Percentiles rank a stretch among this genome's conserved stretches.
Evolutionary conservation across 2,329 filamentous ascomycete species (phyloP).

Genomic region (Apiospora sp.): DNA sequence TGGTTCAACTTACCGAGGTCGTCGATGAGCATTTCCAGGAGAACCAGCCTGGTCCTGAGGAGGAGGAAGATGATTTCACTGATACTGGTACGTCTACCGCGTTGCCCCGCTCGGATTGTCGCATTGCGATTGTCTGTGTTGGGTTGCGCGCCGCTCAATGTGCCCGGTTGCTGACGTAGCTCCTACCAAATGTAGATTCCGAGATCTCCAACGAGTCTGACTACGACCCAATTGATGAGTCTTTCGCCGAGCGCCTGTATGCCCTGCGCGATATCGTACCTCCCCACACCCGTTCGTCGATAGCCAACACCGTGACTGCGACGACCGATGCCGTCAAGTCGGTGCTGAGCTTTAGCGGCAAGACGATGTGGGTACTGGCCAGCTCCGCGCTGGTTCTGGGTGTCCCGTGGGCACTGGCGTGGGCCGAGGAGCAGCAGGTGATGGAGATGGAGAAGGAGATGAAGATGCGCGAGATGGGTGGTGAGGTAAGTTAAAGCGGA

Average conservation of each 20-base stretch:
- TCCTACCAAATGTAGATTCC: conserved; percentile 63
- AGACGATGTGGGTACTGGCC: conserved; percentile 88
- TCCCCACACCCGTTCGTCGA: conserved; percentile 73
- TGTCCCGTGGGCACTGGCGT: conserved; percentile 92
- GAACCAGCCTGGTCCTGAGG: conserved; percentile 72
- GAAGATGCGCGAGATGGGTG: conserved; percentile 91
- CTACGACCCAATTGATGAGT: conserved; percentile 66
- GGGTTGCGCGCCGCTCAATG: background rate
- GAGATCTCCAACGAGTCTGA: conserved; percentile 85
- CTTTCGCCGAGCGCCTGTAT: conserved; percentile 72
- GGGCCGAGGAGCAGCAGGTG: conserved; percentile 95
- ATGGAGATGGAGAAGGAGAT: conserved; percentile 98
- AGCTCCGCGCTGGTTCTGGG: conserved; percentile 89
- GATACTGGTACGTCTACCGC: conserved; percentile 77
- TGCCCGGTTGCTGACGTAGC: conserved; percentile 22
- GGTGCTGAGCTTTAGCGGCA: conserved; percentile 77
- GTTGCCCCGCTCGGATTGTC: background rate
- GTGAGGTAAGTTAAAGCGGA: conserved; percentile 59
- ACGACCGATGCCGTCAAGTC: conserved; percentile 65
- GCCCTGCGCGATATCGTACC: conserved; percentile 81
- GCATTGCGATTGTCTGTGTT: background rate
- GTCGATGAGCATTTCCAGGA: conserved; percentile 93
- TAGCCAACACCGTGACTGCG: conserved; percentile 66
- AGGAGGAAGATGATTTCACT: conserved; percentile 91
- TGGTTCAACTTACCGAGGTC: conserved; percentile 98